Conservation (phyloP, 2,329 filamentous ascomycete genomes). For the Verticillium longisporum region DNA sequence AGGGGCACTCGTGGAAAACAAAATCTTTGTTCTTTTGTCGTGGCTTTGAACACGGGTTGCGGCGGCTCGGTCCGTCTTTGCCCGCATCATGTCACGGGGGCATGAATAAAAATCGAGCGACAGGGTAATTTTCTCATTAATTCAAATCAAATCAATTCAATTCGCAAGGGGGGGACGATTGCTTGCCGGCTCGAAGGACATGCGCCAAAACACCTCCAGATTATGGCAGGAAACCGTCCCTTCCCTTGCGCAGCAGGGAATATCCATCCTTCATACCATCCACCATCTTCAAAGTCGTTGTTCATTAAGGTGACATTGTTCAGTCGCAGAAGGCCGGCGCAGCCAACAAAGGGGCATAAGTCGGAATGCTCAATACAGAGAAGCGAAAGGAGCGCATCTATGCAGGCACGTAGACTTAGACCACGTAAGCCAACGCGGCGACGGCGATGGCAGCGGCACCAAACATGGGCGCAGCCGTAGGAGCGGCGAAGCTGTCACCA, state of each 20-base stretch:
- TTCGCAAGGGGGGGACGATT: neutral
- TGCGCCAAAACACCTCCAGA: neutral
- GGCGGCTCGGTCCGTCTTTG: neutral
- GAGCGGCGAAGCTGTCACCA: slow-evolving; percentile 24
- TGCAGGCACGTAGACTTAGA: slow-evolving; percentile 23
- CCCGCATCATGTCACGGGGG: neutral
- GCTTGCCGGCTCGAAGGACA: neutral
- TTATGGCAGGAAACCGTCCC: neutral
- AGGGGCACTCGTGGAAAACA: neutral
- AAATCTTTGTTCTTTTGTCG: neutral
- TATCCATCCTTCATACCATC: slow-evolving; percentile 2
- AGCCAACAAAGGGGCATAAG: slow-evolving; percentile 2
- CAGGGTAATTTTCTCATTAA: neutral
- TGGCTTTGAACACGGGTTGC: neutral
- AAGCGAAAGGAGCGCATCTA: slow-evolving; percentile 7
- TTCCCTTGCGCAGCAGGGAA: neutral
- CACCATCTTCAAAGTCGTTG: neutral
- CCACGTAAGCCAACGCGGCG: slow-evolving; percentile 44
- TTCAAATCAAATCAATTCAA: neutral
- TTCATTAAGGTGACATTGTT: neutral
- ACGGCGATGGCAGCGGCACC: slow-evolving; percentile 38
- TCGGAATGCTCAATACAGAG: slow-evolving; percentile 13
- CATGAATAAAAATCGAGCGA: neutral
- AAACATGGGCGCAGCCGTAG: slow-evolving; percentile 37
- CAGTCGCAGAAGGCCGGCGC: neutral